Evolutionary conservation across 768 basidiomycete genomes (phyloP).

Genomic region (Lactarius indigo): DNA sequence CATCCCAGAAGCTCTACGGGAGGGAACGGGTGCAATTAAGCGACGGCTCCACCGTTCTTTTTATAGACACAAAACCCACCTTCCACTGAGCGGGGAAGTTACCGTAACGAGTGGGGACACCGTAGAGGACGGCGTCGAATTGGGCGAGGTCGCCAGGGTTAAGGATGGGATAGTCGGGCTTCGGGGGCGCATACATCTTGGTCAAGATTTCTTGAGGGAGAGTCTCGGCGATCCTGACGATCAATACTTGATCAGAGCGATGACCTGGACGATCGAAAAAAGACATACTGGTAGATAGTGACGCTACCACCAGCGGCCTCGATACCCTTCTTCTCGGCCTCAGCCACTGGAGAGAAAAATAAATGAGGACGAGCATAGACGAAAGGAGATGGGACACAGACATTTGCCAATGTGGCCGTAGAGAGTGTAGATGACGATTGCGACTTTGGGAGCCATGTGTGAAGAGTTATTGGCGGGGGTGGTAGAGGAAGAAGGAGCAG

Average conservation of each 20-base stretch:
- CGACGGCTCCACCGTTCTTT: not conserved
- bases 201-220: slow-evolving; percentile 62
- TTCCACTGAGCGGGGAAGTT: slow-evolving; percentile 79
- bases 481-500: slow-evolving; percentile 1
- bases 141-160: slow-evolving; percentile 47
- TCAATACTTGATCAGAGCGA: not conserved
- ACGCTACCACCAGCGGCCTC: slow-evolving; percentile 41
- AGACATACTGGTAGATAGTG: slow-evolving; percentile 46
- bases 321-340: slow-evolving; percentile 44
- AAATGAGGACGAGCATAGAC: slow-evolving; percentile 3
- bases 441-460: slow-evolving; percentile 46
- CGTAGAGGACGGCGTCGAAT: slow-evolving; percentile 74
- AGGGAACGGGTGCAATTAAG: not conserved
- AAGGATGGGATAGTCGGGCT: slow-evolving; percentile 69
- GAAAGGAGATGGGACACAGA: slow-evolving; percentile 34
- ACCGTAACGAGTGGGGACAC: slow-evolving; percentile 79
- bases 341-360: slow-evolving; percentile 50
- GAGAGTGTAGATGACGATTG: slow-evolving; percentile 70
- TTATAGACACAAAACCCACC: slow-evolving; percentile 35
- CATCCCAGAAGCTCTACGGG: slow-evolving; percentile 66
- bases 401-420: slow-evolving; percentile 70
- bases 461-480: slow-evolving; percentile 7
- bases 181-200: slow-evolving; percentile 68
- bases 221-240: slow-evolving; percentile 71
- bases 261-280: not conserved